Evolutionary conservation across 352 stramenopile genomes (phyloP), one percentile per base, ranked within the genome.

Genomic region (Phytophthora macrochlamydospora): DNA sequence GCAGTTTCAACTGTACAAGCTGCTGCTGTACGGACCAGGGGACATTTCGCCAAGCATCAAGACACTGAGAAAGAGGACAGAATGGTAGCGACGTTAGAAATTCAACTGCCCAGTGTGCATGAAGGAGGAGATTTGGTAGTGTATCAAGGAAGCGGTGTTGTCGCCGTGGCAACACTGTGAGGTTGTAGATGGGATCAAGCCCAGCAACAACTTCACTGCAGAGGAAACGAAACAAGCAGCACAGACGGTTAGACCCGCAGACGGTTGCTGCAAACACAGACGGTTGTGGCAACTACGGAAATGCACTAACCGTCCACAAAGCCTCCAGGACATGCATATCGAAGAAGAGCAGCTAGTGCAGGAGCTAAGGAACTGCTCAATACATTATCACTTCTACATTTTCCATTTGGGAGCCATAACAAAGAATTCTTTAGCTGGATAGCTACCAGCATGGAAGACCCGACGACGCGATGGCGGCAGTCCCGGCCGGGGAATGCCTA

Each of bases 11-110:
- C 56, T 48, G 51, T 75, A 79, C 70, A 82, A 85, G 70, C 35
- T 85, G 55, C 50, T 82, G 32, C 37, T 82, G 31, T 82, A 81
- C 29, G 76, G 73, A 43, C 4, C 56, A n/a, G 72, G 60, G 63
- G 69, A 51, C 73, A 79, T 42, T 85, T 78, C 50, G 52, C 63
- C 1, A 60, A 61, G 18, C 73, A 84, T 46, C 65, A 69, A 45
- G 73, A 83, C 52, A 83, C 69, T 37, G 76, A 85, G 69, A 82
- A 82, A 33, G 56, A 85, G 52, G 59, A 51, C 11, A 67, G 70
- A 29, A 80, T 77, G 76, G 78, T 80, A 48, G 73, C 67, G 7
- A 81, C 73, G n/a, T 56, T 85, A 2, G 51, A 80, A 35, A 38
- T 85, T 1, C 58, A 76, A 37, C 50, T 81, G 1, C 69, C 76